A percentile compares a stretch with the other conserved stretches of the same genome.
phyloP scores from a whole-genome alignment of 192 early-diverging fungal genomes.

The Podila clonocystis region DNA sequence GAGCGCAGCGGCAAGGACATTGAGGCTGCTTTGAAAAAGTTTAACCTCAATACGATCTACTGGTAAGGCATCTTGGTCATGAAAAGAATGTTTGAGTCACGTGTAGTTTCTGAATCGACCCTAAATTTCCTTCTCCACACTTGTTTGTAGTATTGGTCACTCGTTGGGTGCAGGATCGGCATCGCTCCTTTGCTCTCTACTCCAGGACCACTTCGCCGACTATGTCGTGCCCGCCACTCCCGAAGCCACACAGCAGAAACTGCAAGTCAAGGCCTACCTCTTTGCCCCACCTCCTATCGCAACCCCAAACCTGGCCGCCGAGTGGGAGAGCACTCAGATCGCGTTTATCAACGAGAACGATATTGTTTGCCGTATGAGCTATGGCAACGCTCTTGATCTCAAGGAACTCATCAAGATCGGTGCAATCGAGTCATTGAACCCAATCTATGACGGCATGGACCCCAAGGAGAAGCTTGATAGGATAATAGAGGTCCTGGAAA shows the following conservation, averaged over 20 bases:
- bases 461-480: constrained; percentile 30
- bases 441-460: constrained; percentile 27
- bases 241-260: constrained; percentile 3
- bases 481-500: constrained; percentile 33
- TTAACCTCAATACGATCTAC: constrained; percentile 49
- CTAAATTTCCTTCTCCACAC: not conserved
- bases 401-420: constrained; percentile 57
- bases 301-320: constrained; percentile 41
- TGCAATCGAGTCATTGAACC: constrained; percentile 45
- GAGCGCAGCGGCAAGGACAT: constrained; percentile 49
- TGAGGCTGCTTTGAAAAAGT: constrained; percentile 43
- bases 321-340: constrained; percentile 47
- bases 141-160: constrained; percentile 43
- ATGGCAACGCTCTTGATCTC: constrained; percentile 54
- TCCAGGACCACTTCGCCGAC: constrained; percentile 46
- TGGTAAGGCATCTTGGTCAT: constrained; percentile 9
- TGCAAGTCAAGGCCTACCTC: constrained; percentile 48
- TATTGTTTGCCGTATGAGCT: constrained; percentile 48
- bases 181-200: constrained; percentile 39
- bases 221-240: constrained; percentile 9
- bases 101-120: not conserved
- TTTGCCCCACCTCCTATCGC: constrained; percentile 52
- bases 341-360: constrained; percentile 56
- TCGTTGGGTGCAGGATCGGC: constrained; percentile 51
- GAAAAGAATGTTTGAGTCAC: not conserved